Conservation (phyloP, 2,329 filamentous ascomycete genomes). For the Verticillium nubilum region DNA sequence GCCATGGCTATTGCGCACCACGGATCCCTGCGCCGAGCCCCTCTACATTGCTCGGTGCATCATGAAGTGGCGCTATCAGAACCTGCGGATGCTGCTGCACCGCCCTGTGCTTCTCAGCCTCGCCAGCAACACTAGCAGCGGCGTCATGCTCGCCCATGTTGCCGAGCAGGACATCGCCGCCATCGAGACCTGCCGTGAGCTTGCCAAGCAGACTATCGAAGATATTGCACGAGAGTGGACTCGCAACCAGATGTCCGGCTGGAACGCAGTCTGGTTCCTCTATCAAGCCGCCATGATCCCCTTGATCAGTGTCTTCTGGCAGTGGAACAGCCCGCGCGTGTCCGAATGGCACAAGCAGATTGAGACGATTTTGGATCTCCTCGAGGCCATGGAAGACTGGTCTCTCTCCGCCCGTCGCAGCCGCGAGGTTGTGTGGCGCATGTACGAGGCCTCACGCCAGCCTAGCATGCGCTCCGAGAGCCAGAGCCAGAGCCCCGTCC, state of each 20-base stretch:
- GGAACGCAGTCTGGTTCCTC: slow-evolving; percentile 78
- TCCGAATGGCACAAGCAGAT: slow-evolving; percentile 52
- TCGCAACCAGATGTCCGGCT: slow-evolving; percentile 70
- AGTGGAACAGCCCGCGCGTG: slow-evolving; percentile 45
- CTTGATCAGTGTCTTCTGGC: slow-evolving; percentile 68
- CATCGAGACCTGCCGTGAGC: slow-evolving; percentile 62
- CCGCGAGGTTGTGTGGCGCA: slow-evolving; percentile 56
- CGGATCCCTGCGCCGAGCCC: slow-evolving; percentile 64
- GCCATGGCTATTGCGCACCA: slow-evolving; percentile 58
- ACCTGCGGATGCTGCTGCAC: slow-evolving; percentile 70
- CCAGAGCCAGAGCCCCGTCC: slow-evolving; percentile 7
- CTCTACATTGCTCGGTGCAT: slow-evolving; percentile 65
- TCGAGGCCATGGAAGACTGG: slow-evolving; percentile 61
- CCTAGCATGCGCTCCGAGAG: slow-evolving; percentile 24
- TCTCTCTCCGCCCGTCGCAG: slow-evolving; percentile 58
- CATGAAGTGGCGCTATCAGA: slow-evolving; percentile 80
- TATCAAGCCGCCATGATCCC: slow-evolving; percentile 79
- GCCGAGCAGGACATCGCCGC: slow-evolving; percentile 60
- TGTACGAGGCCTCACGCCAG: slow-evolving; percentile 53
- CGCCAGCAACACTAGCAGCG: slow-evolving; percentile 40
- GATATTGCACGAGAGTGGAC: slow-evolving; percentile 67
- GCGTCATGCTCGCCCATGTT: slow-evolving; percentile 36
- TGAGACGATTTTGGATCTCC: slow-evolving; percentile 52
- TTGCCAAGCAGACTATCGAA: slow-evolving; percentile 65
- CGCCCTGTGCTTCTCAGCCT: slow-evolving; percentile 66